phyloP scores from a whole-genome alignment of 305 asterid genomes.

The Striga hermonthica region DNA sequence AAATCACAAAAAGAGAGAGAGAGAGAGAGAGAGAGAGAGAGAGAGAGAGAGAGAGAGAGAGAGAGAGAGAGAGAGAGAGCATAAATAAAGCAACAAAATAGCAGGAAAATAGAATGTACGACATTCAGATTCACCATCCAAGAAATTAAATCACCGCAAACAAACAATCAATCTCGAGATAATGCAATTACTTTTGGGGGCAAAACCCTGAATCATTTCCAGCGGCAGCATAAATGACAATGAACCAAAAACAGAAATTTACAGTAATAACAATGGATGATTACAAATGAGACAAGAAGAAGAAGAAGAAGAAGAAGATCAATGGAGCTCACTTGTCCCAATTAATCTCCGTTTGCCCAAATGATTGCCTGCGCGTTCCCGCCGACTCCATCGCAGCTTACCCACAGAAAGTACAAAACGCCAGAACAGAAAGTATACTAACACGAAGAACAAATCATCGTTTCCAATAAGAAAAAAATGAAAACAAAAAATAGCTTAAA shows the following conservation, averaged over 20 bases:
- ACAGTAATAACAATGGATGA: neutral
- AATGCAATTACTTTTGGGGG: neutral
- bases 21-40: no score
- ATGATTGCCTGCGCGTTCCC: slow-evolving; percentile 38
- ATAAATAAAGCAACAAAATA: neutral
- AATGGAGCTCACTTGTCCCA: slow-evolving; percentile 68
- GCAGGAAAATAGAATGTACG: neutral
- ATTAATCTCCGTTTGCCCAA: slow-evolving; percentile 59
- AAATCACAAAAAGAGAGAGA: no score
- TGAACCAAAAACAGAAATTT: no score
- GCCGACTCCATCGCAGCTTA: slow-evolving; percentile 43
- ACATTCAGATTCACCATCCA: slow-evolving; percentile 7
- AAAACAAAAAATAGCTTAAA: neutral
- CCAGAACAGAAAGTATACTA: slow-evolving; percentile 15
- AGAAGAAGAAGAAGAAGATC: neutral
- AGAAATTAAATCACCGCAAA: neutral
- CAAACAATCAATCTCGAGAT: neutral
- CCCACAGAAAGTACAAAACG: neutral
- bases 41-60: no score
- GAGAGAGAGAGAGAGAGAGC: no score
- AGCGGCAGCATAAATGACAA: no score
- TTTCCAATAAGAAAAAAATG: neutral
- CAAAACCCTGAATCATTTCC: no score
- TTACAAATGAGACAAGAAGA: neutral
- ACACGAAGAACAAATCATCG: slow-evolving; percentile 13